A percentile compares a stretch with the other conserved stretches of the same genome.
These are phyloP conservation scores for Phytophthora citrophthora DNA, from an alignment of 352 stramenopile genomes.

Conservation along the genomic window DNA sequence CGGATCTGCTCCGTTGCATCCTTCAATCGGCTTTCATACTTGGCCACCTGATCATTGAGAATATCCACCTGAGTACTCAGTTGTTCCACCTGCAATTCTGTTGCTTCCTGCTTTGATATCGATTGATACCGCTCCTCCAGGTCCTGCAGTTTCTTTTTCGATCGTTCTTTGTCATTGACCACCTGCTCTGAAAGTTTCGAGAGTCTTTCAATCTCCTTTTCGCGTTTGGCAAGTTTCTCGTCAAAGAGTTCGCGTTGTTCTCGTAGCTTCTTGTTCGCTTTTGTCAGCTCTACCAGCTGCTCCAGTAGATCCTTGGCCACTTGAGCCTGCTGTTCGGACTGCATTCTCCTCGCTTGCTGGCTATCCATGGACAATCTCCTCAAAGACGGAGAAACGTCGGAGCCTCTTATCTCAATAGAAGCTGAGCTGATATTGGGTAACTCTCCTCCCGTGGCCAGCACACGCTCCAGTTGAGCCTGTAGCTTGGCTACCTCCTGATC, in stretches of 20 bases:
- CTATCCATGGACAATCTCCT: constrained; percentile 32
- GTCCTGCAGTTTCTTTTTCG: constrained; percentile 34
- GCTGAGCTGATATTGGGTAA: constrained; percentile 19
- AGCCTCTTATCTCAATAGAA: constrained; percentile 44
- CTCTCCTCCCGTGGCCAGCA: constrained; percentile 43
- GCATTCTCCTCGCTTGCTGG: constrained; percentile 22
- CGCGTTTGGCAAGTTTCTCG: constrained; percentile 64
- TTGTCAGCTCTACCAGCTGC: constrained; percentile 50
- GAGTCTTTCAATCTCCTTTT: constrained; percentile 74
- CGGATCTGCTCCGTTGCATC: constrained; percentile 62
- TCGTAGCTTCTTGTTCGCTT: constrained; percentile 54
- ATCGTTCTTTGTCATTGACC: constrained; percentile 31
- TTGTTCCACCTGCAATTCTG: constrained; percentile 73
- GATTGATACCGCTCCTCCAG: constrained; percentile 44
- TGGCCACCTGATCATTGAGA: constrained; percentile 81
- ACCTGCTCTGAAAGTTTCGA: constrained; percentile 52
- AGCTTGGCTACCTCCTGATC: constrained; percentile 71
- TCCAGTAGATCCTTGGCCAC: constrained; percentile 53
- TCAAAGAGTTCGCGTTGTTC: constrained; percentile 46
- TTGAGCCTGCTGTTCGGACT: constrained; percentile 32
- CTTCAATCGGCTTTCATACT: constrained; percentile 79
- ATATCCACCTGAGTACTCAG: constrained; percentile 73
- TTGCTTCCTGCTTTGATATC: constrained; percentile 46
- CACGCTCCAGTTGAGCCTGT: constrained; percentile 65
- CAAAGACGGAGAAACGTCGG: constrained; percentile 21